These are phyloP conservation scores for Ceratocystis cubensis DNA, from an alignment of 2,329 filamentous ascomycete genomes.

Conservation along the genomic window DNA sequence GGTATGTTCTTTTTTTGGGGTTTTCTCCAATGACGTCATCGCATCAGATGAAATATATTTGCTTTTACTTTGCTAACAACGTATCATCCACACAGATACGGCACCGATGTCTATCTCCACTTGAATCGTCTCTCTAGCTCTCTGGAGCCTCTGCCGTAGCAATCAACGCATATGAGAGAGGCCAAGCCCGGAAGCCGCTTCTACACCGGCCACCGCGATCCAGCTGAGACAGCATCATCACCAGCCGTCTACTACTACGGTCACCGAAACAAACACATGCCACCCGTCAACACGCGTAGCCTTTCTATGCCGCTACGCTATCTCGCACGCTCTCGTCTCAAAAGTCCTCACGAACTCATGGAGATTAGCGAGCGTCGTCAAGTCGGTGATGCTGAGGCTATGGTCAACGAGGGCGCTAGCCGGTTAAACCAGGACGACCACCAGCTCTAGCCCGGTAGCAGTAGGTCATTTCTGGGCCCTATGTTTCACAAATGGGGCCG, in stretches of 20 bases:
- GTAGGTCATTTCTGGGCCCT: background rate
- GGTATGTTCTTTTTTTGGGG: constrained; percentile 44
- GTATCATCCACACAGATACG: constrained; percentile 51
- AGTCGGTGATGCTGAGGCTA: constrained; percentile 73
- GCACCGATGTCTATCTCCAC: constrained; percentile 96
- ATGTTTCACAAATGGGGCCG: background rate
- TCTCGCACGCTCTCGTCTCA: constrained; percentile 55
- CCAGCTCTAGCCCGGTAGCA: constrained; percentile 27
- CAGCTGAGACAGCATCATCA: constrained; percentile 29
- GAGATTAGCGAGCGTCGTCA: constrained; percentile 81
- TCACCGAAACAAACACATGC: constrained; percentile 22
- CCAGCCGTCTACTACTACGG: constrained; percentile 26
- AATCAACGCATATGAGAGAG: constrained; percentile 79
- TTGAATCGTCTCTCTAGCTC: constrained; percentile 90
- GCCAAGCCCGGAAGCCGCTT: constrained; percentile 19
- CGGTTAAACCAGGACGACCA: constrained; percentile 26
- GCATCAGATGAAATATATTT: background rate
- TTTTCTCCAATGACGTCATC: background rate
- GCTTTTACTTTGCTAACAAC: background rate
- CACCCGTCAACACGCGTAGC: constrained; percentile 37
- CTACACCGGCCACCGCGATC: constrained; percentile 26
- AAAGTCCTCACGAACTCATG: constrained; percentile 32
- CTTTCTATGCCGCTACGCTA: constrained; percentile 49
- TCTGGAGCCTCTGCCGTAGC: constrained; percentile 92
- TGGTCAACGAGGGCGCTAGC: constrained; percentile 45